Evolutionary conservation across 2,329 filamentous ascomycete species (phyloP).

Genomic region (Claviceps capensis): DNA sequence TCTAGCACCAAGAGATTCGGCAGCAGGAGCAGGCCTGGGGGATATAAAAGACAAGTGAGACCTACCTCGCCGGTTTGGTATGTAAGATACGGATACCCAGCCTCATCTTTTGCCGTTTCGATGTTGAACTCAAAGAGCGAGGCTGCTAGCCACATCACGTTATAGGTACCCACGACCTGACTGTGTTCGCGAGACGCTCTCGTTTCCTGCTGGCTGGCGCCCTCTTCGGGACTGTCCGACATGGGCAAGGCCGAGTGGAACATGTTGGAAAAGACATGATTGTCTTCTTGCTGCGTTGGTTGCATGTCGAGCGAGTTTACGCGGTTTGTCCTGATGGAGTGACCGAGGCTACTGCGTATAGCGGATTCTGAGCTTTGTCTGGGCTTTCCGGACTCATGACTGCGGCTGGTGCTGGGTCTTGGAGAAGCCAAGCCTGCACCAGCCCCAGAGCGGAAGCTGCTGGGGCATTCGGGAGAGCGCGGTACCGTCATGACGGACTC

Average conservation of each 20-base stretch:
- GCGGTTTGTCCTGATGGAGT: constrained; percentile 42
- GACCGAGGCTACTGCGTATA: constrained; percentile 28
- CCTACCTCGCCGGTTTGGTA: constrained; percentile 83
- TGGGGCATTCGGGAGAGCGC: constrained; percentile 38
- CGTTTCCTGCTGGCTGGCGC: constrained; percentile 36
- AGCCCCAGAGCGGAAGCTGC: constrained; percentile 34
- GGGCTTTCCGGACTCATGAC: constrained; percentile 39
- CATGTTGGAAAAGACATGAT: constrained; percentile 54
- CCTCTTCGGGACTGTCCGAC: constrained; percentile 48
- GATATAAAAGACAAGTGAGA: constrained; percentile 4
- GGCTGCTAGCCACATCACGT: constrained; percentile 79
- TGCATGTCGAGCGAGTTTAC: constrained; percentile 29
- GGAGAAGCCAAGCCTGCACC: constrained; percentile 24
- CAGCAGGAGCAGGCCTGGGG: no score
- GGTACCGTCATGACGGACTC: constrained; percentile 28
- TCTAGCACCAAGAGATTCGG: neutral
- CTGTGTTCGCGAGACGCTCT: constrained; percentile 44
- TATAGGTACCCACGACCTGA: constrained; percentile 42
- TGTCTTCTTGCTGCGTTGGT: constrained; percentile 34
- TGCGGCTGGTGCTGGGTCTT: constrained; percentile 46
- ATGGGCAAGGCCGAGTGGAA: constrained; percentile 82
- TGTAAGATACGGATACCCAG: constrained; percentile 87
- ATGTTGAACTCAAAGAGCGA: constrained; percentile 97
- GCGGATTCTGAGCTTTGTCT: constrained; percentile 39
- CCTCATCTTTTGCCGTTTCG: constrained; percentile 78